Evolutionary conservation across 2,329 filamentous ascomycete species (phyloP), one percentile per base, ranked within the genome.

Genomic region (Colletotrichum camelliae): DNA sequence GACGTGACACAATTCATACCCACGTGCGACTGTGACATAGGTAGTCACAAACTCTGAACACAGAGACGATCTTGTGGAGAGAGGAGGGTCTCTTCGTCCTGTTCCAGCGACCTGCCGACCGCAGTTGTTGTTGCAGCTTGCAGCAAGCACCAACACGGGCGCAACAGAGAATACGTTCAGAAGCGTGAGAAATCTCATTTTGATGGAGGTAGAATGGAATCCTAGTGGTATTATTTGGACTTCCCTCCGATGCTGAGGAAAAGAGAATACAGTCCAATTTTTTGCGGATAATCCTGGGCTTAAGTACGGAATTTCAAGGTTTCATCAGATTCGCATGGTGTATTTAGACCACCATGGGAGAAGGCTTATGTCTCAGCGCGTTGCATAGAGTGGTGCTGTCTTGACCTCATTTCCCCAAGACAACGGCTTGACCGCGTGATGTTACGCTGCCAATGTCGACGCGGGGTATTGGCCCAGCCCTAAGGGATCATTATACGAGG

Each of bases 61-160:
- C 31, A 72, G n/a, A 27, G 72, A 68, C 15, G 67, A 55, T 21
- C 75, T 70, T 12, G 27, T 57, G 5, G 39, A 64, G 10, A 75
- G 21, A 18, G 67, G 35, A 13, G 72, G 75, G 27, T 62, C 35
- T 3, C 29, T 15, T 16, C 62, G 24, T n/a, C 57, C 75, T 9
- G 58, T 69, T 16, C 72, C 75, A n/a, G 33, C 57, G 31, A 76
- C 74, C 21, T 64, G 57, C 10, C 74, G 74, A 27, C 70, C 72
- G 35, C 71, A 77, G 35, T 77, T 77, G 62, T 77, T 74, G 70
- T 68, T 74, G 67, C 75, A 77, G 31, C 39, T 15, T 15, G 29
- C 65, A 52, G 43, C 18, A 1, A 21, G 43, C 43, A 52, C n/a
- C n/a, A 52, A n/a, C 10, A 12, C 6, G 43, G 43, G n/a, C n/a